Percentiles rank a stretch among this genome's conserved stretches.
phyloP scores from a whole-genome alignment of 305 asterid genomes.

The Solanum hybrid region DNA sequence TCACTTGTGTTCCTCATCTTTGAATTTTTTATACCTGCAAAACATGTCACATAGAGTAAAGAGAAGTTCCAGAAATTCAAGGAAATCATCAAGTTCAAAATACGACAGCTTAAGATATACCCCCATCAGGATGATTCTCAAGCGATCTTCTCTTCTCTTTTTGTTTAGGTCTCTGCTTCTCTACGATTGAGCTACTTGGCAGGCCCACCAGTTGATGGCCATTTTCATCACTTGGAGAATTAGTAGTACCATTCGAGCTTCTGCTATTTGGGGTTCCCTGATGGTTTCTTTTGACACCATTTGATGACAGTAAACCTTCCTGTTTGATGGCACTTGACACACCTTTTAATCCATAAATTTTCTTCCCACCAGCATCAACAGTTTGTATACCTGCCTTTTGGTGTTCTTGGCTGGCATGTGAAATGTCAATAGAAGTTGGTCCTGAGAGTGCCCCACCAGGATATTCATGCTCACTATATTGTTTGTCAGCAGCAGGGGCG shows the following conservation, averaged over 20 bases:
- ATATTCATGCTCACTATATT: slow-evolving; percentile 30
- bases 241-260: slow-evolving; percentile 28
- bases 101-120: slow-evolving; percentile 26
- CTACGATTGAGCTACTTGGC: slow-evolving; percentile 28
- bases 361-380: slow-evolving; percentile 40
- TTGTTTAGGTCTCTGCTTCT: slow-evolving; percentile 29
- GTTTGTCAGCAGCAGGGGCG: slow-evolving; percentile 40
- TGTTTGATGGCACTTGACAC: slow-evolving; percentile 32
- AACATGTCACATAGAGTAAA: slow-evolving; percentile 2
- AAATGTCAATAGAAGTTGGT: slow-evolving; percentile 33
- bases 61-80: slow-evolving; percentile 5
- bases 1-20: slow-evolving; percentile 53
- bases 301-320: slow-evolving; percentile 50
- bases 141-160: slow-evolving; percentile 38
- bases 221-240: slow-evolving; percentile 41
- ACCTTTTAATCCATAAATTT: slow-evolving; percentile 45
- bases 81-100: slow-evolving; percentile 10
- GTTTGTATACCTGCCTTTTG: slow-evolving; percentile 36
- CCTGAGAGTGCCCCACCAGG: slow-evolving; percentile 30
- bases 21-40: slow-evolving; percentile 36
- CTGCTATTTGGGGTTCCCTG: slow-evolving; percentile 36
- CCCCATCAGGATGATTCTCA: slow-evolving; percentile 42
- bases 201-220: slow-evolving; percentile 35
- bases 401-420: slow-evolving; percentile 32
- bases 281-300: slow-evolving; percentile 40